Evolutionary conservation across 2,329 filamentous ascomycete genomes (phyloP).

Genomic region (Juglanconis oblonga): DNA sequence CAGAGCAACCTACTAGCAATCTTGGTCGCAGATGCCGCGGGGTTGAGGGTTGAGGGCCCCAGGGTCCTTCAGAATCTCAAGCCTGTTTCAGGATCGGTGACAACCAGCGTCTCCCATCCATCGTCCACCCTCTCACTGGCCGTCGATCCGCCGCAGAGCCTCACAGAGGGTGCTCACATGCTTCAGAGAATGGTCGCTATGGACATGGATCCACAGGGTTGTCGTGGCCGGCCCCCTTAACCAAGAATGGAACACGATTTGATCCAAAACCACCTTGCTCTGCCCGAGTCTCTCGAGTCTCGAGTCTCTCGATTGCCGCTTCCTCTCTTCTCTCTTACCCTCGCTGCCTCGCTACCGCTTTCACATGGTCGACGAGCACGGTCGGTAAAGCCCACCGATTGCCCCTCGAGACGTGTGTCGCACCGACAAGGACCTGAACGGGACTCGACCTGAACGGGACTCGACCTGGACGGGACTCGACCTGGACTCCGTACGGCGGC

Average conservation of each 20-base stretch:
- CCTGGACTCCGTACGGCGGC: too few relatives aligned
- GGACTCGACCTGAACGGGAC: background rate
- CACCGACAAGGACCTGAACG: background rate
- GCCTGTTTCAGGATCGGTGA: background rate
- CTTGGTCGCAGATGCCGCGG: slow-evolving; percentile 6
- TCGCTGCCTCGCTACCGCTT: background rate
- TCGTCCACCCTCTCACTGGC: background rate
- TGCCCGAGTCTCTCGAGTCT: background rate
- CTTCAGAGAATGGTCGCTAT: too few relatives aligned
- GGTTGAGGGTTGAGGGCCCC: too few relatives aligned
- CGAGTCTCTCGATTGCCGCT: background rate
- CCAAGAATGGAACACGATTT: too few relatives aligned
- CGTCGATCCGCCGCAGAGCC: background rate
- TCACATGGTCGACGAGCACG: background rate
- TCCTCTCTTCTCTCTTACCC: background rate
- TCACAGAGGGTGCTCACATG: background rate
- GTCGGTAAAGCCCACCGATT: background rate
- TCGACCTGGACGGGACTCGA: background rate
- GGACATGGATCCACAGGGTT: too few relatives aligned
- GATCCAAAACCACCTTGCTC: background rate
- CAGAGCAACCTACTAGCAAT: too few relatives aligned
- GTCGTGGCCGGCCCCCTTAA: too few relatives aligned
- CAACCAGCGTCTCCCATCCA: background rate
- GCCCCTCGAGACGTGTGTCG: background rate
- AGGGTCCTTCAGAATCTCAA: background rate